Percentiles rank a stretch among this genome's conserved stretches.
phyloP scores from a whole-genome alignment of 768 basidiomycete genomes.

The Russula earlei region DNA sequence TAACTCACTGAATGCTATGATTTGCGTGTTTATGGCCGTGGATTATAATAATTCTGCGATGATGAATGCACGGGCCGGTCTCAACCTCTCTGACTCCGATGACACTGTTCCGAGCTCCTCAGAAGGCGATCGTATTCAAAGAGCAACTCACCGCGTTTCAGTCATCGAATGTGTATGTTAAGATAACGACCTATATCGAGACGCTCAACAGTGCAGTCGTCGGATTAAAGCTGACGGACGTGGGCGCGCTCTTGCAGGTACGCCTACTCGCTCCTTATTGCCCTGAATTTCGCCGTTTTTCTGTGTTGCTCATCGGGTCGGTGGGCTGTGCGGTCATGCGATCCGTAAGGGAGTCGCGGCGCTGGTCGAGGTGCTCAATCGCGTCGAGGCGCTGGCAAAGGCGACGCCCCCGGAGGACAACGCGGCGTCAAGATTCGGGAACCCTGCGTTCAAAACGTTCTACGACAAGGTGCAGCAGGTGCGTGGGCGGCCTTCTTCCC shows the following conservation, averaged over 20 bases:
- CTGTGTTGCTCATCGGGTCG: not conserved
- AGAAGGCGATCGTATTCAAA: conserved; percentile 66
- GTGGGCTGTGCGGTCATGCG: not conserved
- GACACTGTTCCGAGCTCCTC: conserved; percentile 41
- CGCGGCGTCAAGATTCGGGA: conserved; percentile 86
- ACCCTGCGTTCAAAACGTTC: conserved; percentile 91
- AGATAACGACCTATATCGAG: conserved; percentile 62
- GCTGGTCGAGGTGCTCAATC: conserved; percentile 54
- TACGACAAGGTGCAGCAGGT: conserved; percentile 76
- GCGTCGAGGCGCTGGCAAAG: conserved; percentile 54
- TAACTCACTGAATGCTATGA: no score
- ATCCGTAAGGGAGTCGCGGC: conserved; percentile 47
- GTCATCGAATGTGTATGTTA: conserved; percentile 54
- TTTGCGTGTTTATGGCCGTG: no score
- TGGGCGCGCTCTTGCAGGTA: conserved; percentile 50
- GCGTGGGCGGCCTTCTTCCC: conserved; percentile 11
- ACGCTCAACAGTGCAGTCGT: conserved; percentile 66
- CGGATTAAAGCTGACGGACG: conserved; percentile 66
- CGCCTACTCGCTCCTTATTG: conserved; percentile 23
- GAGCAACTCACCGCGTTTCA: conserved; percentile 81
- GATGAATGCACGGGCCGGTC: not conserved
- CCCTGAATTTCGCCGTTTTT: not conserved
- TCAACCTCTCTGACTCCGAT: not conserved
- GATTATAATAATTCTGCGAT: no score
- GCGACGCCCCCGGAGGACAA: conserved; percentile 84